Percentiles rank a stretch among this genome's conserved stretches.
phyloP scores from a whole-genome alignment of 805 yeast genomes.

The Lachancea fermentati region DNA sequence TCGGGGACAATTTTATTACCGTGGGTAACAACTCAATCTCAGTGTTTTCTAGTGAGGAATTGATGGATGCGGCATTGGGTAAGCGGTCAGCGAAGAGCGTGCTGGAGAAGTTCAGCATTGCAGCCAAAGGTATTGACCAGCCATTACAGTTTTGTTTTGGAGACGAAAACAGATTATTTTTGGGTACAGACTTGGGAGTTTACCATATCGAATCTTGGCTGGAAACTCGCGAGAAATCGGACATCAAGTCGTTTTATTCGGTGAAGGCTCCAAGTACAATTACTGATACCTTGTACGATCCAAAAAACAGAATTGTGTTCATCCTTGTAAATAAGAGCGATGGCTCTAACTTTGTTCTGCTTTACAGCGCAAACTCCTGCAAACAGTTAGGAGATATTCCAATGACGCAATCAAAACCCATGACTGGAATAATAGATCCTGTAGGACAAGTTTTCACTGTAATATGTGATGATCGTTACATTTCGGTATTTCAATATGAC shows the following conservation, averaged over 20 bases:
- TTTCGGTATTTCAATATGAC: conserved; percentile 26
- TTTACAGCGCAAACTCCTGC: conserved; percentile 15
- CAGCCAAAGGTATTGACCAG: background rate
- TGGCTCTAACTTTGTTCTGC: conserved; percentile 17
- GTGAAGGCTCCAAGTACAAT: conserved; percentile 19
- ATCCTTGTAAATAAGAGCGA: conserved; percentile 14
- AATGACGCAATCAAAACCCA: conserved; percentile 19
- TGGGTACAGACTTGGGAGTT: conserved; percentile 23
- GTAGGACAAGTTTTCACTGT: conserved; percentile 23
- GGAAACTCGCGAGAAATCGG: conserved; percentile 4
- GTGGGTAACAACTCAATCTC: conserved; percentile 22
- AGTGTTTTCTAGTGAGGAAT: conserved; percentile 23
- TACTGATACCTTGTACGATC: conserved; percentile 28
- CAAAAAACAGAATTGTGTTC: conserved; percentile 14
- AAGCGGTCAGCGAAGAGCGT: conserved; percentile 10
- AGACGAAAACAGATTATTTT: conserved; percentile 9
- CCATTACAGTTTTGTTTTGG: conserved; percentile 1
- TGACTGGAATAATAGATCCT: conserved; percentile 27
- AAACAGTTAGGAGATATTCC: conserved; percentile 14
- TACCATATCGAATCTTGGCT: conserved; percentile 17
- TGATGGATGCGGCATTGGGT: conserved; percentile 29
- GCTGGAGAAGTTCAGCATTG: conserved; percentile 1
- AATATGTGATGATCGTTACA: conserved; percentile 24
- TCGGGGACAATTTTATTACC: conserved; percentile 51
- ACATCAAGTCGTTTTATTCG: conserved; percentile 9